phyloP scores from a whole-genome alignment of 2,329 filamentous ascomycete species.

The Alternaria sp. region DNA sequence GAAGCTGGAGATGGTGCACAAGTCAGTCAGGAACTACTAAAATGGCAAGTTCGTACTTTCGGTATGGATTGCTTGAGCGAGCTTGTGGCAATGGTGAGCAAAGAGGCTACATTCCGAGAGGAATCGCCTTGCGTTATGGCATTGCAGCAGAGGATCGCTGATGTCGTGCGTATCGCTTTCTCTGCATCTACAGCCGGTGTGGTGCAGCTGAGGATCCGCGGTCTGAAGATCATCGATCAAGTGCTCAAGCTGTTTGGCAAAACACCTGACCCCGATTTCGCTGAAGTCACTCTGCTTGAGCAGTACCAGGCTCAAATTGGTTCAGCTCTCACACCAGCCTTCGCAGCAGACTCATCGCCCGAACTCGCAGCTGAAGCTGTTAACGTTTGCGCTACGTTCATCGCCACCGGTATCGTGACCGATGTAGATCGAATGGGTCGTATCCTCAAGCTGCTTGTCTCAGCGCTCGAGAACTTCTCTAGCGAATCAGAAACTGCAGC shows the following conservation, averaged over 20 bases:
- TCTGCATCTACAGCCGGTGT: conserved; percentile 95
- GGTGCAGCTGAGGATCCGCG: conserved; percentile 86
- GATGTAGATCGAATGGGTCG: conserved; percentile 99
- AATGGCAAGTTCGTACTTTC: conserved; percentile 96
- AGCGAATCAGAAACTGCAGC: conserved; percentile 80
- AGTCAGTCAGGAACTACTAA: conserved; percentile 79
- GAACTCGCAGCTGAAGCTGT: conserved; percentile 95
- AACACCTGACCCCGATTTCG: conserved; percentile 93
- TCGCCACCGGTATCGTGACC: conserved; percentile 95
- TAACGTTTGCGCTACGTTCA: conserved; percentile 97
- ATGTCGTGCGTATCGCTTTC: conserved; percentile 96
- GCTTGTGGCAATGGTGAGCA: conserved; percentile 78
- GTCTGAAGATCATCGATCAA: conserved; percentile 91
- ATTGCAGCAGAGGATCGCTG: conserved; percentile 83
- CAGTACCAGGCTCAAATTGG: conserved; percentile 99
- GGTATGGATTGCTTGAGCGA: conserved; percentile 89
- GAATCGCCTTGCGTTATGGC: conserved; percentile 80
- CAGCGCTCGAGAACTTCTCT: conserved; percentile 90
- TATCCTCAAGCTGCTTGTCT: conserved; percentile 91
- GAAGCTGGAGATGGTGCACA: conserved; percentile 51
- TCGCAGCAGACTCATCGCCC: conserved; percentile 93
- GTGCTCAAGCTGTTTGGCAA: conserved; percentile 94
- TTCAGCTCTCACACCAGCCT: conserved; percentile 93
- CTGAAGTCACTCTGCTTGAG: conserved; percentile 94
- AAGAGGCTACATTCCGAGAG: conserved; percentile 79